A percentile compares a stretch with the other conserved stretches of the same genome.
Evolutionary conservation across 768 basidiomycete species (phyloP).

Genomic region (Inosperma sp.): DNA sequence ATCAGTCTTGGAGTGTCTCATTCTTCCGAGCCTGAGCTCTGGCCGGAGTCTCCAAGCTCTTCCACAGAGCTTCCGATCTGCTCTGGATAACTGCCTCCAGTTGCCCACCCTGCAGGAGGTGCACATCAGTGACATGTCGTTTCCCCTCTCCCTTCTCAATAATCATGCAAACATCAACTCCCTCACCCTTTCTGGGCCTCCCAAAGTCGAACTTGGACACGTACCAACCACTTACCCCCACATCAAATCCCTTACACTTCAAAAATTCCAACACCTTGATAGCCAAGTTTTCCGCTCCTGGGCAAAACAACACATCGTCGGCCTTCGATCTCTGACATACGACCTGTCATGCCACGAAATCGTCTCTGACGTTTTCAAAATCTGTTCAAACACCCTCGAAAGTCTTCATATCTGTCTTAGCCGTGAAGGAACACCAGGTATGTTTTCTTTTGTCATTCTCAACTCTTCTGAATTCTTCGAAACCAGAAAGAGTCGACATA

Average conservation of each 20-base stretch:
- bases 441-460: background rate
- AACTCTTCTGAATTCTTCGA: background rate
- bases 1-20: too few species aligned
- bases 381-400: background rate
- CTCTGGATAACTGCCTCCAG: too few species aligned
- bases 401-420: background rate
- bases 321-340: background rate
- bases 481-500: background rate
- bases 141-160: too few species aligned
- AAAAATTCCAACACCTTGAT: background rate
- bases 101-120: too few species aligned
- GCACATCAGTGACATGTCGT: too few species aligned
- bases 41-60: too few species aligned
- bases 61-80: too few species aligned
- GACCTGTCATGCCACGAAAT: background rate
- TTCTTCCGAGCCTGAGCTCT: too few species aligned
- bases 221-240: too few species aligned
- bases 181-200: too few species aligned
- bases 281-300: background rate
- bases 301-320: background rate
- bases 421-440: background rate
- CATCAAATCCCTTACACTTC: background rate
- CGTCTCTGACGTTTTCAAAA: background rate
- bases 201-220: too few species aligned
- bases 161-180: too few species aligned